A percentile compares a stretch with the other conserved stretches of the same genome.
Conservation (phyloP, 371 early-diverging fungal species). For the Actinomortierella ambigua region DNA sequence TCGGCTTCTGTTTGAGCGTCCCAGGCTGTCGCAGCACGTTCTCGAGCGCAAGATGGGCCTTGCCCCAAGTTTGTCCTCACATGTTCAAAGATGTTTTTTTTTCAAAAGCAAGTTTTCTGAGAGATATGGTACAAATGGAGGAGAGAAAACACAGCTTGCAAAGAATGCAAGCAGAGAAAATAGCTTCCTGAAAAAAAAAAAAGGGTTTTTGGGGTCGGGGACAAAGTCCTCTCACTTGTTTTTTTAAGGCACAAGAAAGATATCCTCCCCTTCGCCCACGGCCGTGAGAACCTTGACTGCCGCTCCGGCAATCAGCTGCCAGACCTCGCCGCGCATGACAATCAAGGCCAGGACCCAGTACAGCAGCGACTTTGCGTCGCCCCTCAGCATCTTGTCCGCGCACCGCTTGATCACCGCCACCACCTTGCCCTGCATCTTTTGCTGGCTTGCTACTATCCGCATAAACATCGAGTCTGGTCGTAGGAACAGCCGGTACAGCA, state of each 20-base stretch:
- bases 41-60: slow-evolving; percentile 18
- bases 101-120: too few relatives aligned
- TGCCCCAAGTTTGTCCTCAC: slow-evolving; percentile 23
- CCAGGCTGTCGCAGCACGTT: slow-evolving; percentile 18
- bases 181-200: too few relatives aligned
- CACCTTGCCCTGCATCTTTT: slow-evolving; percentile 24
- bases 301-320: slow-evolving; percentile 39
- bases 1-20: slow-evolving; percentile 16
- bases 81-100: too few relatives aligned
- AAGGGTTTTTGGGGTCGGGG: too few relatives aligned
- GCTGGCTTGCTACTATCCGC: slow-evolving; percentile 27
- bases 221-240: too few relatives aligned
- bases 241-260: slow-evolving; percentile 12
- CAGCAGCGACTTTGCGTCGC: slow-evolving; percentile 38
- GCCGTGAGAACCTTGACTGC: slow-evolving; percentile 41
- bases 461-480: slow-evolving; percentile 41
- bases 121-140: too few relatives aligned
- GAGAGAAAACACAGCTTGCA: too few relatives aligned
- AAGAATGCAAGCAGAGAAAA: too few relatives aligned
- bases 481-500: slow-evolving; percentile 35
- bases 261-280: slow-evolving; percentile 36
- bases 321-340: slow-evolving; percentile 40
- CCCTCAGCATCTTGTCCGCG: slow-evolving; percentile 35
- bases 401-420: slow-evolving; percentile 33
- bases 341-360: slow-evolving; percentile 46